Base-by-base conservation (phyloP, 192 early-diverging fungal species). In the Backusella australiensis region DNA sequence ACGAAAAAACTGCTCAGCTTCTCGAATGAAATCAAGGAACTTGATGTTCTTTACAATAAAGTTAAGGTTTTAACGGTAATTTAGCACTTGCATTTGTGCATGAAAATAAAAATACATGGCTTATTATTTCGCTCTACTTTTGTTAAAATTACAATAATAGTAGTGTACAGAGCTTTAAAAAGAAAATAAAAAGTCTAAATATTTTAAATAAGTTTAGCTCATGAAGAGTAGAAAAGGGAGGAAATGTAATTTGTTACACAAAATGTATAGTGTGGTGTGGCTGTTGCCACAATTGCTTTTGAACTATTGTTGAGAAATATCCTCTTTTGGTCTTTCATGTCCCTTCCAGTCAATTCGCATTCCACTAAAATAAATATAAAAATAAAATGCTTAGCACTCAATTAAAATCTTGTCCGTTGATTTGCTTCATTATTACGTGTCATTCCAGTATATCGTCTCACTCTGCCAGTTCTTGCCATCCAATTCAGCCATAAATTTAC, bases 391-490 rank as follows among this genome's bases (percentile, higher is more conserved):
- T 63, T 63, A 63, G 56, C 23, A 63, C 26, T 29, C 21, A 32
- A 49, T 49, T 14, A 26, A 41, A 23, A 34, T 26, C 19, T 49
- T 46, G 5, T 44, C 15, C 6, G 29, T 34, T 46, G 9, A n/a
- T 42, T 46, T 46, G 21, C 19, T n/a, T 71, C 19, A 17, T 69
- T 34, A 41, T 67, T 77, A 80, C 84, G 69, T 79, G 44, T 85
- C 84, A 71, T 78, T 83, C 87, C 87, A 91, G 78, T 88, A 91
- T 23, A 91, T 85, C 2, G 80, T 78, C 74, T 91, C 89, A 53
- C 82, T 85, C 74, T 88, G 78, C 90, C 90, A 91, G 42, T 85
- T 83, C 59, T 84, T 80, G 19, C 73, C 73, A 49, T 88, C 90
- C 23, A 90, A 38, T 12, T 86, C 84, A 2, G 77, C 82, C 4